Evolutionary conservation across 208 protist genomes (phyloP).

Genomic region (Entamoeba dispar): DNA sequence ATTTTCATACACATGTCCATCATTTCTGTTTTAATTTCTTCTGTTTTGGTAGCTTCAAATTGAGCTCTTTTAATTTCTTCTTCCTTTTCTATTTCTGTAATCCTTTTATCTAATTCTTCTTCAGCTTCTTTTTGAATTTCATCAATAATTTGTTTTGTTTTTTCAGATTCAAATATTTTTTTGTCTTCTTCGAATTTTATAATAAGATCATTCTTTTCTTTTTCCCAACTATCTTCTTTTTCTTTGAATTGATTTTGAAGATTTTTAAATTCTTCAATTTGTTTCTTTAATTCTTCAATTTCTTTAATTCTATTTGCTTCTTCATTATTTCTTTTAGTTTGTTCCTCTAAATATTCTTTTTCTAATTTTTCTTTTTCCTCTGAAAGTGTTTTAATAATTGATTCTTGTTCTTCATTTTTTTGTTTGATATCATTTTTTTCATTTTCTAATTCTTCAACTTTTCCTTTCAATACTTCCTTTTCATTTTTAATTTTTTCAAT

Average conservation of each 20-base stretch:
- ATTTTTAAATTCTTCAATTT: background rate
- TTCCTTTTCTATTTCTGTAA: background rate
- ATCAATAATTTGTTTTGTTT: background rate
- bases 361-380: background rate
- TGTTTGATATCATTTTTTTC: background rate
- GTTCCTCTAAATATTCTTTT: background rate
- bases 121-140: background rate
- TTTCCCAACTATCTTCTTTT: too few relatives aligned
- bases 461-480: background rate
- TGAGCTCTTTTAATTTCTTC: background rate
- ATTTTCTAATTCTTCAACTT: background rate
- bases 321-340: background rate
- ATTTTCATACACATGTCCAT: background rate
- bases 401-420: background rate
- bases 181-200: background rate
- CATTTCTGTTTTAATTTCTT: background rate
- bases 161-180: background rate
- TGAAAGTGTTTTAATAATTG: background rate
- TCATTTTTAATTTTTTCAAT: background rate
- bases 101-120: background rate
- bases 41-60: background rate
- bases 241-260: too few relatives aligned
- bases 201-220: too few relatives aligned
- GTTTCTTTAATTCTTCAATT: background rate
- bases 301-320: background rate